Percentiles rank a stretch among this genome's conserved stretches.
phyloP scores from a whole-genome alignment of 345 rosid species.

The Syzygium jambos region DNA sequence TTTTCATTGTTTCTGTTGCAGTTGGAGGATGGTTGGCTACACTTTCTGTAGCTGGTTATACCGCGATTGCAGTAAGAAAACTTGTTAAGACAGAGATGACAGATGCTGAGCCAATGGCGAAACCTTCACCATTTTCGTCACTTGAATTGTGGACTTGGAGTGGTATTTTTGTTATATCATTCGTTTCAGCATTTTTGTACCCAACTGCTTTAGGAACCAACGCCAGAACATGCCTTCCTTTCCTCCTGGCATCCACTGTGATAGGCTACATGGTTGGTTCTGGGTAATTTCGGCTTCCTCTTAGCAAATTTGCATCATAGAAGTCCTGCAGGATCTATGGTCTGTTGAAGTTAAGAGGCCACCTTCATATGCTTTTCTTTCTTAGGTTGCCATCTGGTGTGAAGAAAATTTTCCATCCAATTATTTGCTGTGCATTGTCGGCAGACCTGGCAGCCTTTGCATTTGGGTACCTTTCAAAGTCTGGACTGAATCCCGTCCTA shows the following conservation, averaged over 20 bases:
- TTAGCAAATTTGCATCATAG: neutral
- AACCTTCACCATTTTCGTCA: slow-evolving; percentile 69
- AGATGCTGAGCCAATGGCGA: slow-evolving; percentile 91
- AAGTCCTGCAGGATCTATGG: neutral
- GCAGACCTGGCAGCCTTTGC: slow-evolving; percentile 83
- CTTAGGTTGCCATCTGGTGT: slow-evolving; percentile 69
- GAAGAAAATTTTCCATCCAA: slow-evolving; percentile 80
- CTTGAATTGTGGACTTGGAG: slow-evolving; percentile 73
- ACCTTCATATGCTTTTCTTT: neutral
- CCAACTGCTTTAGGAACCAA: slow-evolving; percentile 66
- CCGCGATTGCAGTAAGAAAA: slow-evolving; percentile 81
- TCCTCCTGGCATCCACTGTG: slow-evolving; percentile 84
- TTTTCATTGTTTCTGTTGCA: slow-evolving; percentile 7
- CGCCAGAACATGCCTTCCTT: slow-evolving; percentile 86
- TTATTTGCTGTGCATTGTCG: slow-evolving; percentile 72
- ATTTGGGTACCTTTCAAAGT: slow-evolving; percentile 64
- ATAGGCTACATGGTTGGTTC: slow-evolving; percentile 84
- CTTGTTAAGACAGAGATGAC: slow-evolving; percentile 76
- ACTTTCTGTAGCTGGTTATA: slow-evolving; percentile 79
- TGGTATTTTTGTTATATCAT: slow-evolving; percentile 66
- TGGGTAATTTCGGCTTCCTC: slow-evolving; percentile 32
- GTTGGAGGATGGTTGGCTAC: slow-evolving; percentile 97
- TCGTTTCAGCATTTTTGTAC: slow-evolving; percentile 50
- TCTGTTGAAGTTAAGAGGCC: neutral
- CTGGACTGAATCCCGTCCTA: slow-evolving; percentile 78